Evolutionary conservation across 75 land plant species (phyloP).

Genomic region (Pinus tabuliformis): DNA sequence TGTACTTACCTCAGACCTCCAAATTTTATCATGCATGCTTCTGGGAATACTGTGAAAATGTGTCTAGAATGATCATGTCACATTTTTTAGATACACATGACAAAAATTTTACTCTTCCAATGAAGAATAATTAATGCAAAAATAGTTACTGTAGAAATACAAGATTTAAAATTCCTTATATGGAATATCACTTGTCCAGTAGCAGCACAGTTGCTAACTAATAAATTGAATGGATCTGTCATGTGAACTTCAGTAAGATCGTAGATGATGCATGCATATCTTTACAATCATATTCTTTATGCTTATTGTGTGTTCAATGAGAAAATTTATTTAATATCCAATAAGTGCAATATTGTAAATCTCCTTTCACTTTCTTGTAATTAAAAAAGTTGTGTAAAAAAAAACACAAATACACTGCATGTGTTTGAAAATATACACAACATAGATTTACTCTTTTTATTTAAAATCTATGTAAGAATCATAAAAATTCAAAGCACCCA

Average conservation of each 20-base stretch:
- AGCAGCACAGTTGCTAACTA: conserved; percentile 87
- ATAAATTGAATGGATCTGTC: conserved; percentile 92
- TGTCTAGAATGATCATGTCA: conserved; percentile 43
- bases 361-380: too few relatives aligned
- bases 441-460: too few relatives aligned
- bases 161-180: conserved; percentile 36
- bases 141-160: neutral
- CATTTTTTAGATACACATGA: neutral
- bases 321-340: too few relatives aligned
- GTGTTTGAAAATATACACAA: neutral
- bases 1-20: conserved; percentile 72
- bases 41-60: conserved; percentile 91
- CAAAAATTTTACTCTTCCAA: neutral
- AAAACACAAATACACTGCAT: neutral
- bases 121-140: neutral
- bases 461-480: too few relatives aligned
- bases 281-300: neutral
- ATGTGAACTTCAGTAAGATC: neutral
- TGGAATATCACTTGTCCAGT: conserved; percentile 96
- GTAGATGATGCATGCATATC: neutral
- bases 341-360: too few relatives aligned
- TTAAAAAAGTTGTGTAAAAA: too few relatives aligned
- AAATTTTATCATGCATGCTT: conserved; percentile 54
- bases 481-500: too few relatives aligned
- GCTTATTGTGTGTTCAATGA: too few relatives aligned